phyloP scores from a whole-genome alignment of 2,329 filamentous ascomycete genomes.

The Fusarium sp. region DNA sequence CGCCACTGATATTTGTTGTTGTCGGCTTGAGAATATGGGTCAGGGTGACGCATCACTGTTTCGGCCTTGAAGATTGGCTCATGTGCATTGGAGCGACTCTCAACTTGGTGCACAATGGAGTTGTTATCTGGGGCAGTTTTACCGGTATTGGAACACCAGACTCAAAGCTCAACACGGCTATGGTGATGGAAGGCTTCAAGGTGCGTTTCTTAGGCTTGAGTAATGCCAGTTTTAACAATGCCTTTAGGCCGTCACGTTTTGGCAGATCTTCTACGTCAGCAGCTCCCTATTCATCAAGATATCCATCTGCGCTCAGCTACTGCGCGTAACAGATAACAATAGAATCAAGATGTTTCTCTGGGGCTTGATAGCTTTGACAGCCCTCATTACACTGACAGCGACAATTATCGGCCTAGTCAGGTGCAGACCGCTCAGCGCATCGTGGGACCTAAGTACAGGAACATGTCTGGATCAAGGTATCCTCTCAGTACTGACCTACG shows the following conservation, averaged over 20 bases:
- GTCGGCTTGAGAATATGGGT: constrained; percentile 5
- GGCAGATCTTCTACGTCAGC: constrained; percentile 21
- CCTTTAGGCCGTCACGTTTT: background rate
- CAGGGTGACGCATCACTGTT: background rate
- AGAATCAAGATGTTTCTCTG: background rate
- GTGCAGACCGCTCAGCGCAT: constrained; percentile 7
- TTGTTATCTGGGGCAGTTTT: constrained; percentile 11
- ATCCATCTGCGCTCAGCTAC: constrained; percentile 16
- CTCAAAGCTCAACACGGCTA: background rate
- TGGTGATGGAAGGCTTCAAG: constrained; percentile 15
- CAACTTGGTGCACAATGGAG: constrained; percentile 15
- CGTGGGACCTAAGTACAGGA: constrained; percentile 3
- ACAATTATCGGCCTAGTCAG: background rate
- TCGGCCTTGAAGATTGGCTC: constrained; percentile 18
- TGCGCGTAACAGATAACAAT: constrained; percentile 1
- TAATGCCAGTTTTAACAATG: accelerated
- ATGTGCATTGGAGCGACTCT: constrained; percentile 18
- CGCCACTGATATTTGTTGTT: background rate
- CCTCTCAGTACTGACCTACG: constrained; percentile 10
- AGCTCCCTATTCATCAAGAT: constrained; percentile 13
- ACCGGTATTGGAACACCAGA: constrained; percentile 5
- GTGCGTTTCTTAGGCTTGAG: background rate
- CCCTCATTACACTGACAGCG: constrained; percentile 1
- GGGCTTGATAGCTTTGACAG: background rate
- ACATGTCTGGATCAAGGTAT: constrained; percentile 6